Base-by-base conservation (phyloP, 2,329 filamentous ascomycete species). In the Sclerotinia nivalis region DNA sequence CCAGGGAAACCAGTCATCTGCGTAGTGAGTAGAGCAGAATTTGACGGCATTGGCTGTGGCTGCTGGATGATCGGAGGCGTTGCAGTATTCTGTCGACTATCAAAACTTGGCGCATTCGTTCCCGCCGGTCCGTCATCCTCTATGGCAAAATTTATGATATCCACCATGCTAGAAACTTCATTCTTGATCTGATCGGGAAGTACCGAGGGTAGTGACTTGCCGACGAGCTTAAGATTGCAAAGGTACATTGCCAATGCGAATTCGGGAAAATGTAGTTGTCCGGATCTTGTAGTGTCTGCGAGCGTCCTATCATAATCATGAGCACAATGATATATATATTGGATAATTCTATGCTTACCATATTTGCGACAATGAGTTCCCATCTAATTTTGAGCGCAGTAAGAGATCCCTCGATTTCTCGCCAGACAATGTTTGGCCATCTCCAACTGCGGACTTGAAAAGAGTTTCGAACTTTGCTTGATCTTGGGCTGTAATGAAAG, bases 111-210 rank as follows among this genome's bases (percentile, higher is more conserved):
- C 22, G 88, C 88, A 79, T 92, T 94, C 71, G 84, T 87, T 68
- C 84, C 84, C 25, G 81, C 76, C 54, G 80, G 80, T 52, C 83
- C 83, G 40, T 95, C 91, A 73, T 99, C 96, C 0, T 88, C 89
- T 34, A 97, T 87, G 75, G 91, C 93, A 79, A 99, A 99, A 71
- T 93, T 97, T 78, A 99, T 99, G 69, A 99, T 99, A 78, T 99
- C 96, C 54, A 99, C 96, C 94, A 99, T 98, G 81, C 96, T 97
- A 4, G 95, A 98, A 25, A 99, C 96, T 80, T 99, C 96, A 77
- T 99, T 99, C 83, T 89, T 91, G 74, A 99, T 90, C 71, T 88
- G 91, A 45, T 97, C 93, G 0, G 96, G 96, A 13, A 99, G 84
- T 8, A 79, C 80, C 2, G 85, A 78, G 0, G 96, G 96, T 34